These are phyloP conservation scores for Penicillium tannophilum DNA, from an alignment of 495 filamentous ascomycete genomes.

Conservation along the genomic window DNA sequence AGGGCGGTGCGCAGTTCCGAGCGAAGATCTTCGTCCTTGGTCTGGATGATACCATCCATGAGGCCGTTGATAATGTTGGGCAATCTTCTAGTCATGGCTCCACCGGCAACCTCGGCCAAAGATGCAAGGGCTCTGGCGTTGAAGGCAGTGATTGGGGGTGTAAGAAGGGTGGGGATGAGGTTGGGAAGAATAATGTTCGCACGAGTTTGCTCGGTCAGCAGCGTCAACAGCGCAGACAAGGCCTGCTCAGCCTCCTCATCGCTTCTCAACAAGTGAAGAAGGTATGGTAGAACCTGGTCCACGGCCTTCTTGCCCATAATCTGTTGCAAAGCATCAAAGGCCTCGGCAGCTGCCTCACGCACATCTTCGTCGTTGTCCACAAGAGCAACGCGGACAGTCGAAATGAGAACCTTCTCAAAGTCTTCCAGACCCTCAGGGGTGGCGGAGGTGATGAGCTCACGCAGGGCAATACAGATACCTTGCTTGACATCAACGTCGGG, in stretches of 20 bases:
- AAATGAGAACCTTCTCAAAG: conserved; percentile 92
- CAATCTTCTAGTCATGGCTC: conserved; percentile 84
- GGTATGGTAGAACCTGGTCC: conserved; percentile 90
- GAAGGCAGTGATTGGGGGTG: conserved; percentile 89
- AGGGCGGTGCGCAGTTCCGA: conserved; percentile 77
- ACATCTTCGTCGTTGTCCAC: conserved; percentile 89
- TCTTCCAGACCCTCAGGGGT: conserved; percentile 88
- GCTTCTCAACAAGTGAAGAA: conserved; percentile 81
- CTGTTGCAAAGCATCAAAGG: conserved; percentile 91
- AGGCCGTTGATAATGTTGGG: conserved; percentile 88
- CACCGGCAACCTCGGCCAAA: conserved; percentile 83
- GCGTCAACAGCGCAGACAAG: conserved; percentile 84
- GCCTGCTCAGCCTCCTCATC: conserved; percentile 91
- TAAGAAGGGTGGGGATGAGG: conserved; percentile 87
- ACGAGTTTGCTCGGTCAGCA: conserved; percentile 89
- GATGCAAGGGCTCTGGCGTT: conserved; percentile 93
- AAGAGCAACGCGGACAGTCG: conserved; percentile 88
- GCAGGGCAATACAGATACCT: conserved; percentile 94
- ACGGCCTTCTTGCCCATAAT: conserved; percentile 91
- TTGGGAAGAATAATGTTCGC: conserved; percentile 97
- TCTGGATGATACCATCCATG: conserved; percentile 85
- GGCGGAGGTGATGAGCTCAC: conserved; percentile 90
- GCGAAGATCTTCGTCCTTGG: conserved; percentile 73
- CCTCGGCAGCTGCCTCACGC: conserved; percentile 93
- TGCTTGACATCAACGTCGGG: conserved; percentile 93